Evolutionary conservation across 2,329 filamentous ascomycete genomes (phyloP), one percentile per base, ranked within the genome.

Genomic region (Helotiales sp.): DNA sequence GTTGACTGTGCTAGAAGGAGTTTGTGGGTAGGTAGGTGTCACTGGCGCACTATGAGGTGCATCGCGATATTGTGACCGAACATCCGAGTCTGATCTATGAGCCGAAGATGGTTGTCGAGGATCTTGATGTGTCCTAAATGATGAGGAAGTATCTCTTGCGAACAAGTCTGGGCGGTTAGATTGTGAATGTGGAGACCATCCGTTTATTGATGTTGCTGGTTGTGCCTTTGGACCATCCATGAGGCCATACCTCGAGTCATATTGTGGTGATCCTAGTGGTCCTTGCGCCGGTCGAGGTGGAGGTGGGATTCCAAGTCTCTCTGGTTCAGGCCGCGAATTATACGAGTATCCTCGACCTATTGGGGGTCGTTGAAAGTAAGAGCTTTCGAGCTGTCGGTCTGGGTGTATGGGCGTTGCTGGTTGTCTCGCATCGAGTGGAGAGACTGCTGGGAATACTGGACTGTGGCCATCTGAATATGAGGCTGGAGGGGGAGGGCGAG

Each of bases 391-490:
- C 31, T 62, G 36, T 46, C 65, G 61, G 15, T 70, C 66, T 34
- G 58, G 48, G 38, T 69, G 64, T 25, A 65, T 46, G 24, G 66
- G 62, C n/a, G 66, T 68, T 44, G 61, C 55, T 50, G 63, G 63
- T 24, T 65, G 62, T 55, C 63, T 60, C 48, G 57, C 30, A 61
- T 70, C 66, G 47, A 58, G 64, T 44, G 67, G 62, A 40, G 69
- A 69, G 9, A 51, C 30, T 3, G 67, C 33, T 50, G 66, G 62
- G 29, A 70, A 71, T n/a, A 62, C 47, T 10, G 70, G 69, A 46
- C 68, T 72, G 22, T 63, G 66, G 8, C 62, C 58, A 33, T 71
- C 69, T 17, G 67, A 67, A 55, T 67, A 70, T 30, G 69, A 63
- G n/a, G 69, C 67, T 34, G 62, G 64, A 25, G 40, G 40, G 15